Conservation (phyloP, 345 rosid species). For the Moricandia arvensis region DNA sequence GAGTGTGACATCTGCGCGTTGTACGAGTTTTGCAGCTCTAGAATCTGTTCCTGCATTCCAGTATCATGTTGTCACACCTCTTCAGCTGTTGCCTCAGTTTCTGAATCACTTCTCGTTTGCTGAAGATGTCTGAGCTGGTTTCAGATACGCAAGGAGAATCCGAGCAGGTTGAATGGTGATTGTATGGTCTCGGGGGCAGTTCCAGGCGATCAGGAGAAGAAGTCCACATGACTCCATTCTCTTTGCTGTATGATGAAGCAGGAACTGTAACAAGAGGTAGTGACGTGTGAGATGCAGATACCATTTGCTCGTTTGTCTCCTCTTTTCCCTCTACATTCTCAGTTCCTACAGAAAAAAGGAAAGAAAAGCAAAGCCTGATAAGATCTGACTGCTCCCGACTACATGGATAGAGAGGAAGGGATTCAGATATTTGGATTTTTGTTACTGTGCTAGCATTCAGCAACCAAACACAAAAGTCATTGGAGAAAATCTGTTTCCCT, state of each 20-base stretch:
- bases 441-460: conserved; percentile 1
- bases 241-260: conserved; percentile 58
- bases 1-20: conserved; percentile 64
- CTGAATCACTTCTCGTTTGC: conserved; percentile 90
- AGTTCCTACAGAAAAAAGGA: conserved; percentile 45
- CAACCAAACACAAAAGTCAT: background rate
- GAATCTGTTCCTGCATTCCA: conserved; percentile 94
- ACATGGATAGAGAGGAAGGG: background rate
- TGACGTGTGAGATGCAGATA: conserved; percentile 50
- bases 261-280: conserved; percentile 79
- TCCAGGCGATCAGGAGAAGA: conserved; percentile 90
- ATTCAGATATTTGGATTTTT: background rate
- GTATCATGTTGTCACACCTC: conserved; percentile 91
- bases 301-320: conserved; percentile 45
- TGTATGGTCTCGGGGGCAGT: conserved; percentile 74
- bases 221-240: conserved; percentile 74
- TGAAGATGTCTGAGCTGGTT: conserved; percentile 90
- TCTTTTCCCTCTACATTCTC: conserved; percentile 51
- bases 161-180: conserved; percentile 78
- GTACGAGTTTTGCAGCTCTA: conserved; percentile 71
- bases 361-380: background rate
- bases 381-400: background rate
- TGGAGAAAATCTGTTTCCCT: background rate
- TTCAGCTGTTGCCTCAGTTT: conserved; percentile 92
- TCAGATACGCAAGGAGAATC: conserved; percentile 96